Conservation (phyloP, 192 early-diverging fungal genomes). For the Funneliformis mosseae region DNA sequence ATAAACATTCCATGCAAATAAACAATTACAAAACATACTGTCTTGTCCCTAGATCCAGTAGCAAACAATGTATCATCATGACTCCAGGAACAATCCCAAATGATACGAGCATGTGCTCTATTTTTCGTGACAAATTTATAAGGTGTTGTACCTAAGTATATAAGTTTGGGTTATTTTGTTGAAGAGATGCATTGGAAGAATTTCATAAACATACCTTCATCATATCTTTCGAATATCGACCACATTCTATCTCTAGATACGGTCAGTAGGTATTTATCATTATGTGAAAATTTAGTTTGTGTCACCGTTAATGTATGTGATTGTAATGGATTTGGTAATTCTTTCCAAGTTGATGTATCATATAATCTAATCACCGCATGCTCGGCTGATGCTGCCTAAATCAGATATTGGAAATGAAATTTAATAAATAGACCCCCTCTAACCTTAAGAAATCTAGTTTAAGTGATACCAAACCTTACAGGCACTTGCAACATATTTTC, state of each 20-base stretch:
- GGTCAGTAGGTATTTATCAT: slow-evolving; percentile 70
- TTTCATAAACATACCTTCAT: slow-evolving; percentile 35
- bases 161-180: neutral
- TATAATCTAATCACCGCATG: slow-evolving; percentile 77
- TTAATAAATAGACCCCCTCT: neutral
- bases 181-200: neutral
- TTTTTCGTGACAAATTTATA: slow-evolving; percentile 62
- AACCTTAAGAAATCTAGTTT: neutral
- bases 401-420: slow-evolving; percentile 4
- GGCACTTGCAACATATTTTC: slow-evolving; percentile 70
- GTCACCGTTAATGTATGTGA: slow-evolving; percentile 88
- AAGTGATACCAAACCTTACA: slow-evolving; percentile 59
- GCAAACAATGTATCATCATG: slow-evolving; percentile 79
- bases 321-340: slow-evolving; percentile 55
- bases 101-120: slow-evolving; percentile 90
- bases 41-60: slow-evolving; percentile 93
- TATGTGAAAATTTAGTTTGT: slow-evolving; percentile 75
- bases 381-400: slow-evolving; percentile 64
- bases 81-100: slow-evolving; percentile 90
- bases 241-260: slow-evolving; percentile 89
- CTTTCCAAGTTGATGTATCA: slow-evolving; percentile 71
- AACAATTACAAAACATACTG: slow-evolving; percentile 44
- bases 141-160: slow-evolving; percentile 37
- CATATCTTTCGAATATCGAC: slow-evolving; percentile 71
- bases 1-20: neutral